Evolutionary conservation across 2,329 filamentous ascomycete genomes (phyloP), one percentile per base, ranked within the genome.

Genomic region (Talaromyces atroroseus): DNA sequence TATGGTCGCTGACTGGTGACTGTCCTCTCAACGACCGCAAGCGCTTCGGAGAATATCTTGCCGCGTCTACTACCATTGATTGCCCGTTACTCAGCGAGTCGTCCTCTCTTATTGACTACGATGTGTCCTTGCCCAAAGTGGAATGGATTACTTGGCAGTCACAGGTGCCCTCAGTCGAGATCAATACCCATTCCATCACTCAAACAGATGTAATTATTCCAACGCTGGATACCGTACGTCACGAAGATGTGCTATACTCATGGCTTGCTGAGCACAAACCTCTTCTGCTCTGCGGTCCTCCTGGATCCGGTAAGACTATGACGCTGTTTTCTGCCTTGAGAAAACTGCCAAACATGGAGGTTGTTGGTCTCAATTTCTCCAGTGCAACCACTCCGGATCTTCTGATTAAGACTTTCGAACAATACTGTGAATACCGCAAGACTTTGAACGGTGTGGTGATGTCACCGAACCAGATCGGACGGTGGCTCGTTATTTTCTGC

Each of bases 391-490:
- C 94, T 0, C 95, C 94, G 0, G 95, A 99, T 72, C 84, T 99
- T 26, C 83, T 99, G 60, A 92, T 99, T 78, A 99, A 99, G 80
- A 99, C 95, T 0, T 96, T 99, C 64, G 94, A 99, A 76, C 95
- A 99, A 71, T 96, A 99, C 74, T 99, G 94, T 75, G 94, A 99
- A 74, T 99, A 99, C 77, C 95, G 92, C 79, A 99, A 99, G 82
- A 97, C 94, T 0, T 78, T 97, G 49, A 97, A 94, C 68, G 94
- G 94, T 44, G 91, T 97, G 20, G 88, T 96, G 66, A 87, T 99
- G 62, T 95, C 92, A 23, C 94, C 94, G 0, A 95, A 88, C 6
- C 95, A 99, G 71, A 95, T 99, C 65, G 94, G 94, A 21, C 87
- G 92, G 64, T 99, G 94, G 94, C 82, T 99, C 38, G 92, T 99